phyloP scores from a whole-genome alignment of 495 filamentous ascomycete species.

The Neurospora discreta region DNA sequence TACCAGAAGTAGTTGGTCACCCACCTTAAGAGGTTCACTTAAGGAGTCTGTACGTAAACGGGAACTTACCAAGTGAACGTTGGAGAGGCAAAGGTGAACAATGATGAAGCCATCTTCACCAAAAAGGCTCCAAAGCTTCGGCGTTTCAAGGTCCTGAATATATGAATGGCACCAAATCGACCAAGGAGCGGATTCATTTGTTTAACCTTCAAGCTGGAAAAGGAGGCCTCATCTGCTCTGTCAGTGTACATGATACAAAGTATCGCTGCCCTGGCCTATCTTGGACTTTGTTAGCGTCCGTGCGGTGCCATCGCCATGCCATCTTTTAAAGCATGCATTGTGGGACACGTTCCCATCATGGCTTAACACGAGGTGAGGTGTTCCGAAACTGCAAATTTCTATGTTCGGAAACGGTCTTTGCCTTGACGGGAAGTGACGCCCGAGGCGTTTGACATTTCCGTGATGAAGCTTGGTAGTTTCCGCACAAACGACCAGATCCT shows the following conservation, averaged over 20 bases:
- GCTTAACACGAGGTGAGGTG: not conserved
- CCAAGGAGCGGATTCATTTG: not conserved
- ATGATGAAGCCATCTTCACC: not conserved
- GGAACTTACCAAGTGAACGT: not conserved
- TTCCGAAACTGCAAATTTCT: not conserved
- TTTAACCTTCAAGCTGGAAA: not conserved
- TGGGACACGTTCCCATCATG: not conserved
- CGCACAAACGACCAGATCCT: not conserved
- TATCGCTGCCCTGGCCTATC: not conserved
- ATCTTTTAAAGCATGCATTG: not conserved
- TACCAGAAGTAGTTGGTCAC: not conserved
- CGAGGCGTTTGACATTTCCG: not conserved
- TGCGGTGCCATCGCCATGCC: not conserved
- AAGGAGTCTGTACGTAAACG: not conserved
- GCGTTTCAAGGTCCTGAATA: not conserved
- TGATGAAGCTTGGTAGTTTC: not conserved
- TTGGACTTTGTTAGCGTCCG: not conserved
- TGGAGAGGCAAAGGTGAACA: not conserved
- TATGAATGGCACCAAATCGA: not conserved
- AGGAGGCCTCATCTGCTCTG: not conserved
- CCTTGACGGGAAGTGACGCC: not conserved
- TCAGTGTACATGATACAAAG: not conserved
- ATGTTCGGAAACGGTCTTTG: not conserved
- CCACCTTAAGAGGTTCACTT: not conserved
- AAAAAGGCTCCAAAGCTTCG: not conserved